phyloP scores from a whole-genome alignment of 768 basidiomycete species.

The Hortiboletus campestris region DNA sequence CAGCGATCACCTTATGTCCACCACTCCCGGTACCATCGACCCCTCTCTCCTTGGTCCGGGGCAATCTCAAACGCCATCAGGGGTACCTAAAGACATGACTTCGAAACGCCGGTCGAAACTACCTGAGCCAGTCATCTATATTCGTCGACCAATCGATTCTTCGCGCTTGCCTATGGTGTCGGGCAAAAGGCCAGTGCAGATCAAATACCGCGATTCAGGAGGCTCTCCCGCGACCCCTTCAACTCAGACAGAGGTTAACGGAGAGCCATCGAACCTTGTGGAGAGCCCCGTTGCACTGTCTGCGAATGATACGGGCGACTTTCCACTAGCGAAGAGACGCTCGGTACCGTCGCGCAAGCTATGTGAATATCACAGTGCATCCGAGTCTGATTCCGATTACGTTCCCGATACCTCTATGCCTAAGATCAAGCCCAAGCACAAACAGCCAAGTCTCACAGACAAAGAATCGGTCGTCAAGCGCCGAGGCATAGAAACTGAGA shows the following conservation, averaged over 20 bases:
- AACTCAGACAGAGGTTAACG: not conserved
- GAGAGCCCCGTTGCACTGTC: not conserved
- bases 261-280: not conserved
- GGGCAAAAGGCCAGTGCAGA: slow-evolving; percentile 27
- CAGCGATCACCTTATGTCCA: not conserved
- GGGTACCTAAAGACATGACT: not conserved
- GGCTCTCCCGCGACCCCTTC: not conserved
- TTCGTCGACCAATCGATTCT: slow-evolving; percentile 29
- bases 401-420: slow-evolving; percentile 7
- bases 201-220: slow-evolving; percentile 28
- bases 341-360: slow-evolving; percentile 18
- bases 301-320: not conserved
- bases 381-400: slow-evolving; percentile 16
- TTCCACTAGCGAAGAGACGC: not conserved
- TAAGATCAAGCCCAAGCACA: slow-evolving; percentile 5
- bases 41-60: slow-evolving; percentile 28
- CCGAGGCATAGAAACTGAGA: not conserved
- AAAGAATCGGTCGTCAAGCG: not conserved
- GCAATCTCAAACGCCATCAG: not conserved
- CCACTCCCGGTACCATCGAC: slow-evolving; percentile 24
- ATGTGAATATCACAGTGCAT: not conserved
- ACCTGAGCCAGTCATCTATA: slow-evolving; percentile 28
- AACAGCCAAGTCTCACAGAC: not conserved
- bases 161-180: slow-evolving; percentile 18
- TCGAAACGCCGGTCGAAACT: slow-evolving; percentile 12